Evolutionary conservation across 106 monocot species (phyloP), one percentile per base, ranked within the genome.

Genomic region (Cymbidium sinense): DNA sequence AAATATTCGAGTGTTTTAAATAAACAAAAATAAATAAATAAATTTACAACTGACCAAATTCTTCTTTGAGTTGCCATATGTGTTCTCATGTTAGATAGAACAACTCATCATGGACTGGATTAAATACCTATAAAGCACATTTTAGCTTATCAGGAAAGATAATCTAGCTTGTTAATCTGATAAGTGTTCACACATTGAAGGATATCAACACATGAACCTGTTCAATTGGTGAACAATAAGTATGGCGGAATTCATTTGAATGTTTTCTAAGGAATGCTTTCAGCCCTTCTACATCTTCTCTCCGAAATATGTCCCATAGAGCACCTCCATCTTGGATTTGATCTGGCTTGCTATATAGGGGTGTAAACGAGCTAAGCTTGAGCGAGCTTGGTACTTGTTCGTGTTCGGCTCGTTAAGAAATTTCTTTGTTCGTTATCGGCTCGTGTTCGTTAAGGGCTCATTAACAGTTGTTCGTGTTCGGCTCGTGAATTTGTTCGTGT

Each of bases 81-180:
- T 96, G 93, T 13, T 89, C 89, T 50, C 51, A 19, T 8, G 91
- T 89, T 70, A 96, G 55, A 77, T 93, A 96, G 73, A 96, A 93
- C 33, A 91, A 79, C 78, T 93, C 86, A 82, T 96, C 96, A 86
- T 89, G 96, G 43, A 96, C 80, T 23, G 96, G 89, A 83, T 91
- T 85, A 64, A 86, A 82, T 43, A 89, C 89, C 96, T 96, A 73
- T 71, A 35, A 39, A 21, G 27, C 23, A 43, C 23, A 74, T 43
- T 10, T 44, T 44, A 2, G 43, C 47, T 12, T 43, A 29, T 74
- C 20, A 44, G n/a, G 21, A 71, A 39, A 37, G 15, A 21, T 37
- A 19, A 39, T 37, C 13, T 17, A 67, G 3, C 67, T 31, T 31
- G 67, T 10, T 69, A 69, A 21, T 21, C 37, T 18, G 39, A 72